A percentile compares a stretch with the other conserved stretches of the same genome.
These are phyloP conservation scores for Inga laurina DNA, from an alignment of 306 rosid genomes.

Conservation along the genomic window DNA sequence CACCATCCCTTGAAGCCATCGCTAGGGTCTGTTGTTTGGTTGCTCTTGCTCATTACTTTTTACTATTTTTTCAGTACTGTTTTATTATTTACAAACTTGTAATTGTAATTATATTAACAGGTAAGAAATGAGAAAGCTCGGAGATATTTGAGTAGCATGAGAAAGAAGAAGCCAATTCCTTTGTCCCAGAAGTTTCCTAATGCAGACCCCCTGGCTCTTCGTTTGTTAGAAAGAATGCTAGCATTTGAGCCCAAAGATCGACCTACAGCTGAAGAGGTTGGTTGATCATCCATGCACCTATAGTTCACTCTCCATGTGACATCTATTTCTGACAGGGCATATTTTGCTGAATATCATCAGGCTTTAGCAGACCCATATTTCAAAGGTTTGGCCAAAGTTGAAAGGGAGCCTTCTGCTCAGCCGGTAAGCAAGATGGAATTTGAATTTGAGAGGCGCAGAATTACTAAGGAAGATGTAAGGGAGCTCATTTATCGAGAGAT, in stretches of 20 bases:
- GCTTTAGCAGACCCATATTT: constrained; percentile 98
- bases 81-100: constrained; percentile 29
- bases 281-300: constrained; percentile 26
- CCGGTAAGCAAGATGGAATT: constrained; percentile 99
- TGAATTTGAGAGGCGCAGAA: constrained; percentile 97
- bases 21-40: constrained; percentile 70
- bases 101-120: constrained; percentile 42
- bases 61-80: constrained; percentile 13
- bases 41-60: constrained; percentile 8
- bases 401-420: constrained; percentile 96
- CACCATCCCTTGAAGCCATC: constrained; percentile 86
- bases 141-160: constrained; percentile 94
- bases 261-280: constrained; percentile 98
- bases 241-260: constrained; percentile 98
- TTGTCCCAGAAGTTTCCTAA: constrained; percentile 90
- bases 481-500: constrained; percentile 94
- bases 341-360: constrained; percentile 47
- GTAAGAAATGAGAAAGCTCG: constrained; percentile 97
- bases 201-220: constrained; percentile 96
- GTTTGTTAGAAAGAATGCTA: constrained; percentile 91
- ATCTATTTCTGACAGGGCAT: constrained; percentile 24
- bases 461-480: constrained; percentile 97
- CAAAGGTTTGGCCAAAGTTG: constrained; percentile 98
- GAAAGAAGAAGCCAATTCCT: constrained; percentile 88
- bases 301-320: constrained; percentile 13